Percentiles rank a stretch among this genome's conserved stretches.
These are phyloP conservation scores for Pseudopyrenochaeta lycopersici DNA, from an alignment of 2,329 filamentous ascomycete genomes.

Conservation along the genomic window DNA sequence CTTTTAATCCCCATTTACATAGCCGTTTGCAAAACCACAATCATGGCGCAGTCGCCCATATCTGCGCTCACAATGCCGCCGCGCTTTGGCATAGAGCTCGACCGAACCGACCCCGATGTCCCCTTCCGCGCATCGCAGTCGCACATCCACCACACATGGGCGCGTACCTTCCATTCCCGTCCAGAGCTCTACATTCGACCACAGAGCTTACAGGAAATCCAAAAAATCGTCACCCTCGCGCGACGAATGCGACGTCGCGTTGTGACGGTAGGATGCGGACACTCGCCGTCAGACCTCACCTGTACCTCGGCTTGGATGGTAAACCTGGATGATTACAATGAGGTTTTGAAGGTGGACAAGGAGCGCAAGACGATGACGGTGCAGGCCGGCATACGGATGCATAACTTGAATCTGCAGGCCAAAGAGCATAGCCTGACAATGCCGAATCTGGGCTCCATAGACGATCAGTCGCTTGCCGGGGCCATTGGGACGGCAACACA, in stretches of 20 bases:
- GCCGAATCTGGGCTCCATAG: constrained; percentile 93
- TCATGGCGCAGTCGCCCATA: constrained; percentile 34
- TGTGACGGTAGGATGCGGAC: constrained; percentile 86
- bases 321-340: constrained; percentile 85
- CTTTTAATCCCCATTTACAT: background rate
- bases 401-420: constrained; percentile 75
- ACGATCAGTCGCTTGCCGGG: constrained; percentile 90
- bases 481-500: constrained; percentile 94
- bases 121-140: constrained; percentile 78
- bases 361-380: constrained; percentile 75
- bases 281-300: constrained; percentile 91
- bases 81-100: constrained; percentile 63
- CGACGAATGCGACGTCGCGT: constrained; percentile 81
- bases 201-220: constrained; percentile 78
- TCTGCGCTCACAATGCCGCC: constrained; percentile 44
- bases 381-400: constrained; percentile 87
- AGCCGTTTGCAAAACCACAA: constrained; percentile 6
- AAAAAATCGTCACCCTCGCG: constrained; percentile 83
- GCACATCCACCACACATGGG: constrained; percentile 92
- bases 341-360: constrained; percentile 74
- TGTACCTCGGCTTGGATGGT: constrained; percentile 95
- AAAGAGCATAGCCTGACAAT: constrained; percentile 81
- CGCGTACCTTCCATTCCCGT: constrained; percentile 85
- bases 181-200: constrained; percentile 94
- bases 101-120: constrained; percentile 67